These are phyloP conservation scores for Fagus crenata DNA, from an alignment of 306 rosid genomes.

Conservation along the genomic window DNA sequence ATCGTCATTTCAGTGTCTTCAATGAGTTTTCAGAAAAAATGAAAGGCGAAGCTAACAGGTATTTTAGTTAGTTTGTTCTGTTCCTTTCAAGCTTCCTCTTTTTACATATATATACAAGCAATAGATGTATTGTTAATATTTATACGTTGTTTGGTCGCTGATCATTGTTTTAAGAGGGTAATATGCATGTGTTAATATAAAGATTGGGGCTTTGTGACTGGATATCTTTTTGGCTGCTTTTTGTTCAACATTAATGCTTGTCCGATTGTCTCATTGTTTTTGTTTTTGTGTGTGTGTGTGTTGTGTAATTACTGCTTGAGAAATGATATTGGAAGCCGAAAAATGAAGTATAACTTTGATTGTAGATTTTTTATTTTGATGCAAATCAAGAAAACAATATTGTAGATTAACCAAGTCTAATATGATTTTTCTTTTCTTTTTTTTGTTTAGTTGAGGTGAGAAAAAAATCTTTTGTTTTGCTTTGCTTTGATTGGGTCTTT, in stretches of 20 bases:
- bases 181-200: background rate
- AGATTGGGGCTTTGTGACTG: background rate
- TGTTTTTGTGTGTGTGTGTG: background rate
- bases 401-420: background rate
- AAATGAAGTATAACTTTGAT: background rate
- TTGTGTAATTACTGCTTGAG: background rate
- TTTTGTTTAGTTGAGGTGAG: background rate
- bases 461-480: background rate
- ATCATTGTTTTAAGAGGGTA: background rate
- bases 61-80: conserved; percentile 1
- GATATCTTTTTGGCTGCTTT: background rate
- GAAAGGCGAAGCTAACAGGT: conserved; percentile 80
- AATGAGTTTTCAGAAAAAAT: conserved; percentile 74
- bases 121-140: background rate
- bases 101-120: conserved; percentile 4
- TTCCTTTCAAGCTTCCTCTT: background rate
- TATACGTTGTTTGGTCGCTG: background rate
- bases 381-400: background rate
- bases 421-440: background rate
- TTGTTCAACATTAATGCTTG: background rate
- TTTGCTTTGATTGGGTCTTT: background rate
- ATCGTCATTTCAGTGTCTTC: conserved; percentile 67
- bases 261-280: background rate
- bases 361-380: background rate
- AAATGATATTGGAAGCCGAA: background rate